Conservation (phyloP, 169 alveolate species). For the Plasmodium malariae region DNA sequence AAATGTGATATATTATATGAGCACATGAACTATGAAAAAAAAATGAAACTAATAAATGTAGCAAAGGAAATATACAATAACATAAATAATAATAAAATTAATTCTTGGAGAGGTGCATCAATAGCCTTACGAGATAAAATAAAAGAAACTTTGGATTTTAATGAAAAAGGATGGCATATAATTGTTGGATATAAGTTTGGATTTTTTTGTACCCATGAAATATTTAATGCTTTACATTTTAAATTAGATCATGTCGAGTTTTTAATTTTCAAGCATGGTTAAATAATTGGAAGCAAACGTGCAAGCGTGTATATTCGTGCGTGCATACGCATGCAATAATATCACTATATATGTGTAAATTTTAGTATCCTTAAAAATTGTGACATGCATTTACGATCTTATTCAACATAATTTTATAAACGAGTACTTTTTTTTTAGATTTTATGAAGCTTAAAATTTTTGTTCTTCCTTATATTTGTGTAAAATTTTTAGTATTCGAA, state of each 20-base stretch:
- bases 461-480: no score
- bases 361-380: no score
- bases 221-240: constrained; percentile 72
- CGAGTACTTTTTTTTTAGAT: no score
- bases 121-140: constrained; percentile 74
- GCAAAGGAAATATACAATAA: constrained; percentile 68
- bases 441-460: no score
- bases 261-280: constrained; percentile 71
- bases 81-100: constrained; percentile 73
- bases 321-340: neutral
- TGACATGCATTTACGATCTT: no score
- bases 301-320: neutral
- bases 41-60: constrained; percentile 49
- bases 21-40: constrained; percentile 64
- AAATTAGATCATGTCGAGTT: constrained; percentile 71
- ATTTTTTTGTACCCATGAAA: constrained; percentile 75
- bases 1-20: constrained; percentile 74
- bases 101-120: constrained; percentile 75
- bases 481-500: no score
- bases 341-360: neutral
- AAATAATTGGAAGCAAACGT: neutral
- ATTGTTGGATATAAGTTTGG: constrained; percentile 70
- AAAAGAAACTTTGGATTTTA: constrained; percentile 62
- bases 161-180: constrained; percentile 77
- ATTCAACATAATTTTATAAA: no score